Percentiles rank a stretch among this genome's conserved stretches.
Evolutionary conservation across 768 basidiomycete species (phyloP).

Genomic region (Boletus pseudopeckii): DNA sequence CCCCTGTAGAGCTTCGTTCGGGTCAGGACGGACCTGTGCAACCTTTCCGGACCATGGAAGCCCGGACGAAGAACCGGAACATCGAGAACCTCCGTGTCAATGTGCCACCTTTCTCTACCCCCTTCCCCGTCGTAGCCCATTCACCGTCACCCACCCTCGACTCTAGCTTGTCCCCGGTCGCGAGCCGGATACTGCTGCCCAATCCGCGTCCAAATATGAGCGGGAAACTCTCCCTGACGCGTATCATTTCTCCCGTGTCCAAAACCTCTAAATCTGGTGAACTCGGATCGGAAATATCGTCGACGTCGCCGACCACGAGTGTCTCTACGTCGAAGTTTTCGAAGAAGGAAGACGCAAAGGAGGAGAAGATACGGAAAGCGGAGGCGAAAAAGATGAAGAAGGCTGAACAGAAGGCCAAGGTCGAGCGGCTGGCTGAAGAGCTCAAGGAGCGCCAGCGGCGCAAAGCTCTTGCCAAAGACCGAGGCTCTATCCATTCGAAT

Average conservation of each 20-base stretch:
- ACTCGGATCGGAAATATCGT: constrained; percentile 1
- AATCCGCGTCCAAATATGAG: constrained; percentile 9
- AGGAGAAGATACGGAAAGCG: constrained; percentile 42
- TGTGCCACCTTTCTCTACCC: constrained; percentile 18
- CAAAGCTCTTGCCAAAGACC: constrained; percentile 28
- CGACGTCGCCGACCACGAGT: constrained; percentile 21
- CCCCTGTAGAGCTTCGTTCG: constrained; percentile 13
- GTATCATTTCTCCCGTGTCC: constrained; percentile 24
- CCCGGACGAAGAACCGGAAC: constrained; percentile 26
- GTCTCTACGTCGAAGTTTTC: constrained; percentile 5
- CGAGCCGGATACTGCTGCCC: neutral
- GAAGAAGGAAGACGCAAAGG: constrained; percentile 31
- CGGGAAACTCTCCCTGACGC: constrained; percentile 25
- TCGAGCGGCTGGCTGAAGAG: constrained; percentile 43
- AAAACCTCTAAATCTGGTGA: constrained; percentile 14
- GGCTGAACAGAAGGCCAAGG: constrained; percentile 38
- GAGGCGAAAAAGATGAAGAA: constrained; percentile 43
- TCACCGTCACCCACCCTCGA: constrained; percentile 17
- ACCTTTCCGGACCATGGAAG: constrained; percentile 1
- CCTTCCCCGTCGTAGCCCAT: constrained; percentile 16
- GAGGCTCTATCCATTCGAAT: constrained; percentile 29
- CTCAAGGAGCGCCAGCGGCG: constrained; percentile 40
- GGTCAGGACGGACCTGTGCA: constrained; percentile 22
- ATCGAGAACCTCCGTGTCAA: constrained; percentile 30
- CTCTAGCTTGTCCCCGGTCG: neutral